Conservation (phyloP, 331 rosid species). For the Acacia concinna region DNA sequence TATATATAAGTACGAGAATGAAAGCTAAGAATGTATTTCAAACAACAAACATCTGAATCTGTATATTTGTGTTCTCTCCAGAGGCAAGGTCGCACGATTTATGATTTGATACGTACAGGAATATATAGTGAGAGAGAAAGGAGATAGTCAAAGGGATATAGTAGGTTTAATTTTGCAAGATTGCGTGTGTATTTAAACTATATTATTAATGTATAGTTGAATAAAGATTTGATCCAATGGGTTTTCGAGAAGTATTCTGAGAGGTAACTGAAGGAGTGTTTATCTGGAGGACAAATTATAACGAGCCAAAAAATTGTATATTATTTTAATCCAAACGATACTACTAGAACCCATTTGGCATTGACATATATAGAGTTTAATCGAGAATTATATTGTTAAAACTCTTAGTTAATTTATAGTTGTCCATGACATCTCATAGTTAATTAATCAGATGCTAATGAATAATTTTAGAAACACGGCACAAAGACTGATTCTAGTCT, state of each 20-base stretch:
- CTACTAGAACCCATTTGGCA: neutral
- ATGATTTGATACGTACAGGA: neutral
- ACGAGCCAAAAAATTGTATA: neutral
- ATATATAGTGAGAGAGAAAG: neutral
- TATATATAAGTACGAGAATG: neutral
- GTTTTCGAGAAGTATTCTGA: neutral
- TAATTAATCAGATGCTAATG: neutral
- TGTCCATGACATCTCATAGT: neutral
- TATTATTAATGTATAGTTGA: neutral
- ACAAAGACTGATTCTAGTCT: neutral
- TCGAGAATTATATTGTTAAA: neutral
- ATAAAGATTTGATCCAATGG: neutral
- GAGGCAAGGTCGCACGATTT: neutral
- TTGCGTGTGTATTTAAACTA: neutral
- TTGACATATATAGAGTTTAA: neutral
- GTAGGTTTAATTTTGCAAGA: neutral
- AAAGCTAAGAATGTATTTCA: neutral
- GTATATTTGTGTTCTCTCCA: neutral
- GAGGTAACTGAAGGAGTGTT: neutral
- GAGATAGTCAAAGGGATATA: neutral
- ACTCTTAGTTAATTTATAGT: neutral
- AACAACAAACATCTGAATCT: neutral
- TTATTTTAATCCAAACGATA: neutral
- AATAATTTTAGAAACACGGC: neutral
- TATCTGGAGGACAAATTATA: neutral